Percentiles rank a stretch among this genome's conserved stretches.
Evolutionary conservation across 352 stramenopile genomes (phyloP).

Genomic region (Globisporangium parvum): DNA sequence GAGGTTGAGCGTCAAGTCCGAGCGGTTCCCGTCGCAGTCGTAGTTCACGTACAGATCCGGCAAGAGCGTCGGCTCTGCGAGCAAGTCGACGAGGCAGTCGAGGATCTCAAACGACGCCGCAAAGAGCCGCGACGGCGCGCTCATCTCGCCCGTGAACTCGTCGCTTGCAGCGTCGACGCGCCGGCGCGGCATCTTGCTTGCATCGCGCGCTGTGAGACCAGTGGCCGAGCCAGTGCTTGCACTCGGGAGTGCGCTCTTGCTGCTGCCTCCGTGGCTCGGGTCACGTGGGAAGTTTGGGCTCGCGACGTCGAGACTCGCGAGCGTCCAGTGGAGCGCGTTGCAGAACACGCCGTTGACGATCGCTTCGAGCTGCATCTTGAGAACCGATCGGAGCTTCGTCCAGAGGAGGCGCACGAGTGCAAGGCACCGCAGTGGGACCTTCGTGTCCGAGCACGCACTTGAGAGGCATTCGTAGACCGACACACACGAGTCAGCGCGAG

Average conservation of each 20-base stretch:
- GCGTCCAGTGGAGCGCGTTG: slow-evolving; percentile 62
- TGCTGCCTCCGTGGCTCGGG: slow-evolving; percentile 17
- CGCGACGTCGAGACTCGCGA: slow-evolving; percentile 56
- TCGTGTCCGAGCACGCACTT: slow-evolving; percentile 45
- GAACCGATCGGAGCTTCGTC: slow-evolving; percentile 54
- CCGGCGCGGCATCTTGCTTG: neutral
- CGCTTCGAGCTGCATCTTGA: slow-evolving; percentile 82
- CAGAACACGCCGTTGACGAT: slow-evolving; percentile 68
- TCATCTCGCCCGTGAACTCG: slow-evolving; percentile 55
- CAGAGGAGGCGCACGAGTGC: slow-evolving; percentile 67
- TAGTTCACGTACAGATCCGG: slow-evolving; percentile 99
- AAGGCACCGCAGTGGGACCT: slow-evolving; percentile 53
- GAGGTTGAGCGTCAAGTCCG: slow-evolving; percentile 85
- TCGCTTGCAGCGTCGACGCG: slow-evolving; percentile 47
- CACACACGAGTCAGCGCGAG: neutral
- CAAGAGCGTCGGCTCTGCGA: slow-evolving; percentile 92
- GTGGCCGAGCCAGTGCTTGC: neutral
- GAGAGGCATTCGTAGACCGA: neutral
- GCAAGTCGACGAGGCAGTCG: slow-evolving; percentile 95
- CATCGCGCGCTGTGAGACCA: neutral
- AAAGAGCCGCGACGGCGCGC: slow-evolving; percentile 48
- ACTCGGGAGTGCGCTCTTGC: neutral
- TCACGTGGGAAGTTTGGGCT: slow-evolving; percentile 37
- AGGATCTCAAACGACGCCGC: slow-evolving; percentile 70
- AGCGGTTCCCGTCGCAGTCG: slow-evolving; percentile 97